A percentile compares a stretch with the other conserved stretches of the same genome.
These are phyloP conservation scores for Termitomyces sp. DNA, from an alignment of 768 basidiomycete species.

Conservation along the genomic window DNA sequence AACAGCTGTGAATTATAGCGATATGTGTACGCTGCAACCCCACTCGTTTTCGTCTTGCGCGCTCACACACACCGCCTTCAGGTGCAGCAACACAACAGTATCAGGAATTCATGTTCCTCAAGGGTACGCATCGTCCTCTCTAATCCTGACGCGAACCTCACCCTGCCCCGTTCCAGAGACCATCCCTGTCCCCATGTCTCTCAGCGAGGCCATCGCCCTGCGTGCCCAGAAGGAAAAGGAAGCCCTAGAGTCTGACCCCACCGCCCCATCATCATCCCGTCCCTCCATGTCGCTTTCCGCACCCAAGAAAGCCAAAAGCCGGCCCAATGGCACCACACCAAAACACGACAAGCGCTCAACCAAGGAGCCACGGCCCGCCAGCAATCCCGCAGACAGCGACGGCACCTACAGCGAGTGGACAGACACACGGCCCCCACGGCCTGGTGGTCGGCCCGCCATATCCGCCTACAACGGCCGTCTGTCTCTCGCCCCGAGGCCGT, in stretches of 20 bases:
- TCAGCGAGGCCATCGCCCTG: constrained; percentile 54
- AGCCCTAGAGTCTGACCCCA: constrained; percentile 56
- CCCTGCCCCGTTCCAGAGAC: constrained; percentile 49
- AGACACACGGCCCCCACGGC: constrained; percentile 9
- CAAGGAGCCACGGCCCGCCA: constrained; percentile 6
- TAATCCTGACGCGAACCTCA: background rate
- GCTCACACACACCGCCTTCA: constrained; percentile 21
- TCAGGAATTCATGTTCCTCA: constrained; percentile 70
- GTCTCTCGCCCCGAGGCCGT: constrained; percentile 17
- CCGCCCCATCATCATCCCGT: constrained; percentile 21
- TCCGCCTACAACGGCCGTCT: constrained; percentile 13
- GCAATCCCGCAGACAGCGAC: constrained; percentile 1
- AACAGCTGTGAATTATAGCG: constrained; percentile 58
- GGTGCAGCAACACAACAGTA: constrained; percentile 57
- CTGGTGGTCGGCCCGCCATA: constrained; percentile 13
- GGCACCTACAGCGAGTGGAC: constrained; percentile 12
- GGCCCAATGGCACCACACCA: constrained; percentile 23
- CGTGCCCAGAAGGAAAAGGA: constrained; percentile 49
- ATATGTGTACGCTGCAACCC: constrained; percentile 56
- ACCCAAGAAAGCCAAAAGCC: constrained; percentile 20
- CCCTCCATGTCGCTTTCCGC: constrained; percentile 19
- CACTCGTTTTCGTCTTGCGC: background rate
- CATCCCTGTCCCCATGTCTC: constrained; percentile 56
- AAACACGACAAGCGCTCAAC: constrained; percentile 9
- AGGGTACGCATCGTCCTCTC: constrained; percentile 33